Conservation (phyloP, 306 rosid genomes). For the Sicyos edulis region DNA sequence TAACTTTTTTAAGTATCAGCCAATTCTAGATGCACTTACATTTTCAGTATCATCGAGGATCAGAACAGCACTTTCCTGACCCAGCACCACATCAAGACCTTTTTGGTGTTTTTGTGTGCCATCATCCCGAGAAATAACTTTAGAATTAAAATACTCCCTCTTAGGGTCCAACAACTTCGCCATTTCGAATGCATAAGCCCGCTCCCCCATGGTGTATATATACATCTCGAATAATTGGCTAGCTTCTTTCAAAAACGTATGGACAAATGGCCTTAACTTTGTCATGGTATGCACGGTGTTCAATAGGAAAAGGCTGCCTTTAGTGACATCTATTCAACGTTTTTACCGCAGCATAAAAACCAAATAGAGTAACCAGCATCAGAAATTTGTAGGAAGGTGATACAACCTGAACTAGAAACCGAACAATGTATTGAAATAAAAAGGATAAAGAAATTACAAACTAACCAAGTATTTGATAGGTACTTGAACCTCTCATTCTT, state of each 20-base stretch:
- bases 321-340: slow-evolving; percentile 44
- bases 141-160: slow-evolving; percentile 54
- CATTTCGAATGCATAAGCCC: slow-evolving; percentile 80
- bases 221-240: slow-evolving; percentile 72
- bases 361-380: slow-evolving; percentile 20
- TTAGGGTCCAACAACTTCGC: slow-evolving; percentile 84
- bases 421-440: too few relatives aligned
- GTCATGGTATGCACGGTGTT: slow-evolving; percentile 73
- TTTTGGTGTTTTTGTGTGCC: slow-evolving; percentile 84
- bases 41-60: slow-evolving; percentile 91
- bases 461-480: too few relatives aligned
- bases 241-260: slow-evolving; percentile 67
- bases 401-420: too few relatives aligned
- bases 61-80: slow-evolving; percentile 80
- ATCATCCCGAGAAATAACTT: slow-evolving; percentile 87
- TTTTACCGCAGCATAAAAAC: neutral
- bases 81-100: slow-evolving; percentile 82
- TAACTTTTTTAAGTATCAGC: neutral
- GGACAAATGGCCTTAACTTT: slow-evolving; percentile 84
- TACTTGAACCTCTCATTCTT: too few relatives aligned
- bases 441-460: too few relatives aligned
- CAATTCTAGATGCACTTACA: slow-evolving; percentile 36
- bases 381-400: neutral
- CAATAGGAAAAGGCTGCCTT: slow-evolving; percentile 65
- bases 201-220: slow-evolving; percentile 92